Conservation (phyloP, 2,329 filamentous ascomycete genomes). For the Alternaria panax region DNA sequence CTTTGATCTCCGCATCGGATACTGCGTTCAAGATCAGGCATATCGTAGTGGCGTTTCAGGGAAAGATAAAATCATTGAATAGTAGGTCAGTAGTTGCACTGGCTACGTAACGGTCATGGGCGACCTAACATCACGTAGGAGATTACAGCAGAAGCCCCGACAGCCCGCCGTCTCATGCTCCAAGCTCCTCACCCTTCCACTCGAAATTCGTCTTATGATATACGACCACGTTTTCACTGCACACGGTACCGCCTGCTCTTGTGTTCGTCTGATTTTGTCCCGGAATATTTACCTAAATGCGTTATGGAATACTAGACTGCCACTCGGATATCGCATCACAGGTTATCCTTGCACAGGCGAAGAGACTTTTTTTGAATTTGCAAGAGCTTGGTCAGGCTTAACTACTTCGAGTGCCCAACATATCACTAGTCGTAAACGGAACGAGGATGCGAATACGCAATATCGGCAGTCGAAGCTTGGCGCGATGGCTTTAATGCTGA, state of each 20-base stretch:
- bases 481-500: slow-evolving; percentile 1
- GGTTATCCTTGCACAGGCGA: neutral
- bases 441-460: neutral
- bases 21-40: neutral
- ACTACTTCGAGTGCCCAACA: neutral
- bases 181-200: slow-evolving; percentile 8
- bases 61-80: neutral
- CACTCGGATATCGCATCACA: neutral
- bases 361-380: neutral
- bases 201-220: slow-evolving; percentile 6
- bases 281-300: neutral
- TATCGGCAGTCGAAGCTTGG: neutral
- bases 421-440: neutral
- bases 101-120: too few species aligned
- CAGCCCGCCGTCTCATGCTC: neutral
- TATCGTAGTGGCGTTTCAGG: neutral
- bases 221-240: slow-evolving; percentile 2
- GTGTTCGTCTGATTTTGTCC: neutral
- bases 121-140: neutral
- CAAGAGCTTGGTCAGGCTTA: neutral
- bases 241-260: neutral
- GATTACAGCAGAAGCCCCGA: neutral
- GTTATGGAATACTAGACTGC: neutral
- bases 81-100: neutral
- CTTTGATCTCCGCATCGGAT: neutral